Evolutionary conservation across 768 basidiomycete species (phyloP).

Genomic region (Artomyces pyxidatus): DNA sequence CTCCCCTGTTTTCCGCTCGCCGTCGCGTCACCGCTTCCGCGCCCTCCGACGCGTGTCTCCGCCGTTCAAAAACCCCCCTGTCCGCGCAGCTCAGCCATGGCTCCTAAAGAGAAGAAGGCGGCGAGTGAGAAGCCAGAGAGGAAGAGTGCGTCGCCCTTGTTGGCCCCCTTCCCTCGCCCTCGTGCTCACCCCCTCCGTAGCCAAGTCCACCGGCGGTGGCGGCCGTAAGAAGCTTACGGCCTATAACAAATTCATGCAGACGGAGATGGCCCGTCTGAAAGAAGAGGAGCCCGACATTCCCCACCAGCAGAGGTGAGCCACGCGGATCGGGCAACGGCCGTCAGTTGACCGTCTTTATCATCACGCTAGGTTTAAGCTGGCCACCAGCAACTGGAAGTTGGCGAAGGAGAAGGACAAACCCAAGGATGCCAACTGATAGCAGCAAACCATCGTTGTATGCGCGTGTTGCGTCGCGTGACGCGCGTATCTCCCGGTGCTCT

Average conservation of each 20-base stretch:
- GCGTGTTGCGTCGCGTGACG: constrained; percentile 1
- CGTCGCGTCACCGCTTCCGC: not conserved
- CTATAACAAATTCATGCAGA: constrained; percentile 78
- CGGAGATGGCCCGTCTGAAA: constrained; percentile 73
- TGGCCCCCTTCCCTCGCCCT: not conserved
- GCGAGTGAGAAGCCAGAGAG: constrained; percentile 15
- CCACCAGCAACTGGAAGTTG: constrained; percentile 72
- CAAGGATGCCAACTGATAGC: constrained; percentile 9
- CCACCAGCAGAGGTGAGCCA: constrained; percentile 63
- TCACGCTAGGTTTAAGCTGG: constrained; percentile 55
- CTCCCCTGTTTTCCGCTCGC: not conserved
- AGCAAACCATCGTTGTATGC: not conserved
- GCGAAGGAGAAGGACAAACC: constrained; percentile 43
- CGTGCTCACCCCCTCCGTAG: constrained; percentile 22
- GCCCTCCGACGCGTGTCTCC: not conserved
- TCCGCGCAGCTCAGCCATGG: not conserved
- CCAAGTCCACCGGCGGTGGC: constrained; percentile 42
- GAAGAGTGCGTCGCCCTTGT: constrained; percentile 8
- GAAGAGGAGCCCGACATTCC: constrained; percentile 62
- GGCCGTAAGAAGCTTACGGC: constrained; percentile 58
- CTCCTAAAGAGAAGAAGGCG: constrained; percentile 15
- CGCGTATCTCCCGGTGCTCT: not conserved
- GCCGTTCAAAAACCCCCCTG: too few species aligned
- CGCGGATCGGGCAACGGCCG: not conserved
- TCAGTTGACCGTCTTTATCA: constrained; percentile 10